phyloP scores from a whole-genome alignment of 768 basidiomycete species.

The Mycena olivaceomarginata region DNA sequence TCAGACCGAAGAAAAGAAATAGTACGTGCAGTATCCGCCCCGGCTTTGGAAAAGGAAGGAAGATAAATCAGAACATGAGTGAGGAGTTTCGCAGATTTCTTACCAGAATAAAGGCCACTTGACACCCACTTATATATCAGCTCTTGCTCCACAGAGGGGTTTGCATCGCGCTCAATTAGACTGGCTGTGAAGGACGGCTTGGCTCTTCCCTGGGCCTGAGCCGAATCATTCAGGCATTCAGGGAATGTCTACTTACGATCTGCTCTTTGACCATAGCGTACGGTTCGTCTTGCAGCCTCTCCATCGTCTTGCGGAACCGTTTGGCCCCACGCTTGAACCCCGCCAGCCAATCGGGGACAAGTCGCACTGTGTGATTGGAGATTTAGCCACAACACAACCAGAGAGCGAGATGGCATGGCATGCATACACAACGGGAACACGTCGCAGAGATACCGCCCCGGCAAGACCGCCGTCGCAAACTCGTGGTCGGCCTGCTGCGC shows the following conservation, averaged over 20 bases:
- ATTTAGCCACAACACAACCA: too few relatives aligned
- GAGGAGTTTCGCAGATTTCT: not conserved
- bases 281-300: conserved; percentile 5
- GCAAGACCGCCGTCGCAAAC: conserved; percentile 1
- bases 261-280: conserved; percentile 15
- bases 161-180: conserved; percentile 14
- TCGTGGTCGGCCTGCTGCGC: conserved; percentile 9
- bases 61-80: not conserved
- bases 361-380: not conserved
- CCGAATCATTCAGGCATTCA: not conserved
- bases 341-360: conserved; percentile 9
- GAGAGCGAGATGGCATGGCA: too few relatives aligned
- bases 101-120: not conserved
- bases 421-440: conserved; percentile 10
- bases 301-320: conserved; percentile 13
- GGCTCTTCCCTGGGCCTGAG: conserved; percentile 14
- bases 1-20: not conserved
- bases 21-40: not conserved
- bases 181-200: conserved; percentile 24
- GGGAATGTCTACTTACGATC: not conserved
- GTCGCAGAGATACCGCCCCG: conserved; percentile 25
- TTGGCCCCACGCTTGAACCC: conserved; percentile 1
- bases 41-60: not conserved
- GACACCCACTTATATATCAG: conserved; percentile 19
- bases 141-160: conserved; percentile 17